Percentiles rank a stretch among this genome's conserved stretches.
phyloP scores from a whole-genome alignment of 768 basidiomycete species.

The Boletales sp. region DNA sequence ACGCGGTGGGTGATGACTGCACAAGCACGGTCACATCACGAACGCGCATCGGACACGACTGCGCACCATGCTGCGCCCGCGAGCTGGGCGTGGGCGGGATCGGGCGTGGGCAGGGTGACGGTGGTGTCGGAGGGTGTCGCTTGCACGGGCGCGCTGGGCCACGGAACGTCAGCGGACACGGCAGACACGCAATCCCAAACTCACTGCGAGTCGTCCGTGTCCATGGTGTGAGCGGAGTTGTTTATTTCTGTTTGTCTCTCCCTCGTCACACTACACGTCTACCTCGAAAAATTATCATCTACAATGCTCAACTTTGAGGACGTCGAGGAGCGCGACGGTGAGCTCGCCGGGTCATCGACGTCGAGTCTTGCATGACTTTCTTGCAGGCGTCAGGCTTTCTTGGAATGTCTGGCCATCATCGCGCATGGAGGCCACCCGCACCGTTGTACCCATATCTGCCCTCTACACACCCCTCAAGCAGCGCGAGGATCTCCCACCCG shows the following conservation, averaged over 20 bases:
- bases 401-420: conserved; percentile 99
- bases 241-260: conserved; percentile 21
- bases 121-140: conserved; percentile 20
- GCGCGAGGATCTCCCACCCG: conserved; percentile 90
- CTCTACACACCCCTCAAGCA: conserved; percentile 94
- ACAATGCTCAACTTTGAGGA: conserved; percentile 88
- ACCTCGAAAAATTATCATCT: conserved; percentile 20
- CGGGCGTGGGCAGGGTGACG: conserved; percentile 29
- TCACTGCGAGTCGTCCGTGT: too few relatives aligned
- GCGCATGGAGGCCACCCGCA: conserved; percentile 95
- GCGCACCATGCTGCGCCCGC: conserved; percentile 12
- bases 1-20: conserved; percentile 16
- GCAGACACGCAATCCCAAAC: too few relatives aligned
- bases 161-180: too few relatives aligned
- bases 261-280: conserved; percentile 23
- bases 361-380: background rate
- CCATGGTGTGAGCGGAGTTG: background rate
- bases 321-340: conserved; percentile 95
- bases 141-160: background rate
- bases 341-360: conserved; percentile 18
- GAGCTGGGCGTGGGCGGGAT: conserved; percentile 17
- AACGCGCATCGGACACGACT: too few relatives aligned
- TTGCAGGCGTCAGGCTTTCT: conserved; percentile 83
- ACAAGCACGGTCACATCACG: background rate
- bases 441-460: conserved; percentile 97